Evolutionary conservation across 1,284 basidiomycete species (phyloP).

Genomic region (Flammula alnicola): DNA sequence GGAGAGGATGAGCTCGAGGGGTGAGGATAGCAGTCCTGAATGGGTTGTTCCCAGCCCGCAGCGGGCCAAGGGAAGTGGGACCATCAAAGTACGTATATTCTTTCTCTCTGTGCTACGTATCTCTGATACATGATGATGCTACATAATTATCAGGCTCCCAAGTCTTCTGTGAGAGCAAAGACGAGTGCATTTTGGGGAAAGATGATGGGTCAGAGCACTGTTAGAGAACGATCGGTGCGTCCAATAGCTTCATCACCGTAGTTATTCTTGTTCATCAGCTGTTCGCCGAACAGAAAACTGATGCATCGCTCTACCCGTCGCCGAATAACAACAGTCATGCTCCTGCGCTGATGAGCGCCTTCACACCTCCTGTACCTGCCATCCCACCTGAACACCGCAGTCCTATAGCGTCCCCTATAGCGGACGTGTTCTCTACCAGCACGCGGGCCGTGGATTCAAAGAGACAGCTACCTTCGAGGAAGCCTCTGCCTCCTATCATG

Average conservation of each 20-base stretch:
- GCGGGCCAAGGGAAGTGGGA: constrained; percentile 45
- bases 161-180: constrained; percentile 72
- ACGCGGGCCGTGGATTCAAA: constrained; percentile 24
- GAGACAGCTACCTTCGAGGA: constrained; percentile 38
- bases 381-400: constrained; percentile 55
- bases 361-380: constrained; percentile 74
- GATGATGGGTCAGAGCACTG: constrained; percentile 67
- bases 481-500: constrained; percentile 67
- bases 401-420: constrained; percentile 45
- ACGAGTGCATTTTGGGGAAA: constrained; percentile 79
- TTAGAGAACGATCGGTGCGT: constrained; percentile 74
- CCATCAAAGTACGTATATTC: constrained; percentile 45
- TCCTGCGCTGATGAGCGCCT: constrained; percentile 47
- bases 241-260: no score
- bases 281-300: constrained; percentile 58
- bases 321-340: constrained; percentile 18
- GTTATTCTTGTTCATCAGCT: no score
- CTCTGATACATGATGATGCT: constrained; percentile 1
- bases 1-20: constrained; percentile 27
- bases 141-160: constrained; percentile 49
- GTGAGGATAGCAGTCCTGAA: constrained; percentile 40
- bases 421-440: constrained; percentile 54
- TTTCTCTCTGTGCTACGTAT: background rate
- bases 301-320: constrained; percentile 38
- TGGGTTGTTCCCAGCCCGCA: constrained; percentile 57